These are phyloP conservation scores for Pleoardoris graminearum DNA, from an alignment of 2,329 filamentous ascomycete species.

Conservation along the genomic window DNA sequence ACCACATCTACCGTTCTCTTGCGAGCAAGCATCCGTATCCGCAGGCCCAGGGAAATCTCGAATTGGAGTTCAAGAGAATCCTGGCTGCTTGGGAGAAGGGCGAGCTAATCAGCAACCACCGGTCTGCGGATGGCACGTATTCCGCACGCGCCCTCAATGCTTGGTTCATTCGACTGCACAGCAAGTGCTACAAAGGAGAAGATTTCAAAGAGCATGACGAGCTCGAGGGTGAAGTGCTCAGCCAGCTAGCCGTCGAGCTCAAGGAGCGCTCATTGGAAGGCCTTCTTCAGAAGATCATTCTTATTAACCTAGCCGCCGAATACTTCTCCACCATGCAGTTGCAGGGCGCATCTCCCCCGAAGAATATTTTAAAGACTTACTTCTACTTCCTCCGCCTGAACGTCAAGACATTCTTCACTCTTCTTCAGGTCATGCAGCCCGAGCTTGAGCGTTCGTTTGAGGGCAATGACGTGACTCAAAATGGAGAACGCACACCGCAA, in stretches of 20 bases:
- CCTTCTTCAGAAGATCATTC: slow-evolving; percentile 74
- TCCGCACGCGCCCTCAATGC: slow-evolving; percentile 68
- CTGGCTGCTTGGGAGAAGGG: slow-evolving; percentile 60
- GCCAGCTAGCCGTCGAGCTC: slow-evolving; percentile 72
- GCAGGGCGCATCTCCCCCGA: slow-evolving; percentile 43
- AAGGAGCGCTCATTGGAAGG: slow-evolving; percentile 68
- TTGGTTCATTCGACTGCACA: slow-evolving; percentile 87
- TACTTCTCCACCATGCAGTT: slow-evolving; percentile 67
- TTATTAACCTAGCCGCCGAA: slow-evolving; percentile 86
- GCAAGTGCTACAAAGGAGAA: slow-evolving; percentile 77
- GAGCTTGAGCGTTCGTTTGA: slow-evolving; percentile 65
- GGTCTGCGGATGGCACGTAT: slow-evolving; percentile 51
- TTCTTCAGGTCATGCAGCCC: slow-evolving; percentile 71
- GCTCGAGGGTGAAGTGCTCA: slow-evolving; percentile 82
- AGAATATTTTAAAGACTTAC: slow-evolving; percentile 47
- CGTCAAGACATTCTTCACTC: slow-evolving; percentile 71
- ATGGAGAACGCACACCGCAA: slow-evolving; percentile 37
- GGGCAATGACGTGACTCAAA: slow-evolving; percentile 51
- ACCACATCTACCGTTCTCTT: slow-evolving; percentile 85
- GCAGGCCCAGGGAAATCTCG: slow-evolving; percentile 74
- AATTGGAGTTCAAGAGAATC: slow-evolving; percentile 74
- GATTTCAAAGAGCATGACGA: slow-evolving; percentile 76
- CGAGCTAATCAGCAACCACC: slow-evolving; percentile 52
- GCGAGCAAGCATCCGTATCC: slow-evolving; percentile 75
- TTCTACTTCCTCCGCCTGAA: slow-evolving; percentile 76